Percentiles rank a stretch among this genome's conserved stretches.
phyloP scores from a whole-genome alignment of 306 rosid species.

The Mimosa pudica region DNA sequence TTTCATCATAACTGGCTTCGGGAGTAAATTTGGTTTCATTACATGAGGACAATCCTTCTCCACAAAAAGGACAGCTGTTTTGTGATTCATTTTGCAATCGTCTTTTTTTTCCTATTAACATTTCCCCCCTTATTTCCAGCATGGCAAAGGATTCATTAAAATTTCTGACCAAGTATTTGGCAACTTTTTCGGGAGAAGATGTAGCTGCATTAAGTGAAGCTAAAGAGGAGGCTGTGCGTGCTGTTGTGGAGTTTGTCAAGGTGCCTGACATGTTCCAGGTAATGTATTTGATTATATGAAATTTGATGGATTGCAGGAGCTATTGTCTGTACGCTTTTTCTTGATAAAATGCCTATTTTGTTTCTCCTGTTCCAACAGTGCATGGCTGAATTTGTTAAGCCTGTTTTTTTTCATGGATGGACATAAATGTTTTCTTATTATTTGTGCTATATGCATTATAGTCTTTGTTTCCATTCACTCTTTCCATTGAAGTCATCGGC shows the following conservation, averaged over 20 bases:
- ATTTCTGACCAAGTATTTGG: slow-evolving; percentile 79
- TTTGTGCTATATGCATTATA: slow-evolving; percentile 8
- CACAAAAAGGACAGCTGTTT: neutral
- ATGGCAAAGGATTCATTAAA: slow-evolving; percentile 74
- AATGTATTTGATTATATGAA: slow-evolving; percentile 25
- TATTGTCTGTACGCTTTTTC: neutral
- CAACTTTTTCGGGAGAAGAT: slow-evolving; percentile 79
- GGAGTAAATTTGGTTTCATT: neutral
- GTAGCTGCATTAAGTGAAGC: slow-evolving; percentile 65
- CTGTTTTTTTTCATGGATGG: neutral
- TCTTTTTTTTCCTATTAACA: neutral
- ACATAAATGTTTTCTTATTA: neutral
- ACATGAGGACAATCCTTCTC: neutral
- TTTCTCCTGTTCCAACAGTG: neutral
- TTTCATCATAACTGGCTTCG: slow-evolving; percentile 4
- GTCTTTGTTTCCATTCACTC: neutral
- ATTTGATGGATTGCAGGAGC: neutral
- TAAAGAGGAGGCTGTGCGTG: slow-evolving; percentile 85
- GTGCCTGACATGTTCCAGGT: slow-evolving; percentile 87
- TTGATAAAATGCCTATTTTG: slow-evolving; percentile 2
- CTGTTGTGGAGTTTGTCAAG: slow-evolving; percentile 86
- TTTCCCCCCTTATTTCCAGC: slow-evolving; percentile 47
- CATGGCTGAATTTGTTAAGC: neutral
- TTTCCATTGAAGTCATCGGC: neutral
- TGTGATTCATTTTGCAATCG: slow-evolving; percentile 1